Evolutionary conservation across 129 eudicot genomes (phyloP).

Genomic region (Flaveria ramosissima): DNA sequence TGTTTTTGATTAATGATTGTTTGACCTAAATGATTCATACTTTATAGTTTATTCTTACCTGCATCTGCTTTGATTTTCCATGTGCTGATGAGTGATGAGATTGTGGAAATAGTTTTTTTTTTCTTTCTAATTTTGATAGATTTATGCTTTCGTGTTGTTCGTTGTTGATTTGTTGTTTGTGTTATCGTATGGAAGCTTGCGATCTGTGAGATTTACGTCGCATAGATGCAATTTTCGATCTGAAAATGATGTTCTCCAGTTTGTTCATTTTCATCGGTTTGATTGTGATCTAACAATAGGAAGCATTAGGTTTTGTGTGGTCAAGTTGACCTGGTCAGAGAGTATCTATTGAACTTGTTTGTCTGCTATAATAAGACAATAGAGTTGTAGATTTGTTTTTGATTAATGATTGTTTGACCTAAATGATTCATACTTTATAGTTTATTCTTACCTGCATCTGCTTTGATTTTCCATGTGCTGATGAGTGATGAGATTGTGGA

Average conservation of each 20-base stretch:
- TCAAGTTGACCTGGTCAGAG: conserved; percentile 24
- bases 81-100: conserved; percentile 4
- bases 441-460: conserved; percentile 5
- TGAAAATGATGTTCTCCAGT: not conserved
- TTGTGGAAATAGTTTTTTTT: not conserved
- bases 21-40: conserved; percentile 20
- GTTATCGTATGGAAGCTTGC: not conserved
- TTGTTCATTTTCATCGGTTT: not conserved
- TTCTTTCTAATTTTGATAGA: not conserved
- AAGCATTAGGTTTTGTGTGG: conserved; percentile 7
- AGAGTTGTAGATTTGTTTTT: conserved; percentile 8
- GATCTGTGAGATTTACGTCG: not conserved
- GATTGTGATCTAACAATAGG: not conserved
- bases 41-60: not conserved
- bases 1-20: conserved; percentile 6
- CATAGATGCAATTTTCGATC: conserved; percentile 3
- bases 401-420: conserved; percentile 18
- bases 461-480: conserved; percentile 19
- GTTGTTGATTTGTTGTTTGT: not conserved
- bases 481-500: not conserved
- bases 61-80: conserved; percentile 20
- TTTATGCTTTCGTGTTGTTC: not conserved
- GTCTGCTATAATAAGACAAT: conserved; percentile 17
- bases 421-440: conserved; percentile 5
- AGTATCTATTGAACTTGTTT: conserved; percentile 19